Percentiles rank a stretch among this genome's conserved stretches.
Conservation (phyloP, 306 rosid species). For the Quercus berberidifolia region DNA sequence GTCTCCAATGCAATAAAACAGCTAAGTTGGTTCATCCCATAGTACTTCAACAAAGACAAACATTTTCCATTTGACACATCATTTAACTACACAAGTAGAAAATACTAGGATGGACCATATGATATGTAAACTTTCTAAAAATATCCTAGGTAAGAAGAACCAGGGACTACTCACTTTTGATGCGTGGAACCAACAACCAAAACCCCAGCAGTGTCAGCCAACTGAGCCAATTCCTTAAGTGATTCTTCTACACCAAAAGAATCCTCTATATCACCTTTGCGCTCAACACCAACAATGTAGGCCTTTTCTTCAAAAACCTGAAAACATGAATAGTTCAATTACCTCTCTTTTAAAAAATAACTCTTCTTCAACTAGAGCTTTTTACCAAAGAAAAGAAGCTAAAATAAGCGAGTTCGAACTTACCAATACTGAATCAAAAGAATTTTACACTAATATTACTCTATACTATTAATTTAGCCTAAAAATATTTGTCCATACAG, state of each 20-base stretch:
- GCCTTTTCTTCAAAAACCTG: constrained; percentile 90
- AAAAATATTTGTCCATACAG: background rate
- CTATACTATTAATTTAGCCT: background rate
- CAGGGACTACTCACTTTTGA: constrained; percentile 51
- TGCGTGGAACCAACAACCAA: constrained; percentile 77
- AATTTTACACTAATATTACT: no score
- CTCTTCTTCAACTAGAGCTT: background rate
- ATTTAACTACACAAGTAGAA: background rate
- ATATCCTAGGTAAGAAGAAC: background rate
- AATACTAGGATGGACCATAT: background rate
- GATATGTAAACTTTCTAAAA: background rate
- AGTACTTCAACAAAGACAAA: no score
- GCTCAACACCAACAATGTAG: constrained; percentile 80
- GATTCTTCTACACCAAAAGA: constrained; percentile 72
- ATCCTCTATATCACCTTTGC: constrained; percentile 50
- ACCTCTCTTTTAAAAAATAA: constrained; percentile 4
- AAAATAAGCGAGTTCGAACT: background rate
- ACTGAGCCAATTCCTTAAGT: constrained; percentile 68
- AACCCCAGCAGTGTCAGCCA: constrained; percentile 96
- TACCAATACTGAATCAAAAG: background rate
- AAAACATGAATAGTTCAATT: background rate
- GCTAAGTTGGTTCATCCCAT: no score
- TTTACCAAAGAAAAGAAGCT: background rate
- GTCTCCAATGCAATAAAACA: no score
- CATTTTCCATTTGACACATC: no score